These are phyloP conservation scores for Biscogniauxia mediterranea DNA, from an alignment of 2,329 filamentous ascomycete species.

Conservation along the genomic window DNA sequence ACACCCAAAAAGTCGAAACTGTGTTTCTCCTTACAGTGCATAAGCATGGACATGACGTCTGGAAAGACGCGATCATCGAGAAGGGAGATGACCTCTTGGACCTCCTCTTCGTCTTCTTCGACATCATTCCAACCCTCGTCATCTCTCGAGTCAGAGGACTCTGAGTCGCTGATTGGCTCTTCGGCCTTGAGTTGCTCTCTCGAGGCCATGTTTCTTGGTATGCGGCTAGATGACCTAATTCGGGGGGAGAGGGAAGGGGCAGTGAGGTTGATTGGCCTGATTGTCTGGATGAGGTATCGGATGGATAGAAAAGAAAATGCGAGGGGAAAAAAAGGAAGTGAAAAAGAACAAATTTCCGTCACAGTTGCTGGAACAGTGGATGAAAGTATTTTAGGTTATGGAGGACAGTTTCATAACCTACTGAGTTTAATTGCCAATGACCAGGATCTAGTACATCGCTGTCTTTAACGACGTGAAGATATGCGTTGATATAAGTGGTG, in stretches of 20 bases:
- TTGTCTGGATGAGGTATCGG: background rate
- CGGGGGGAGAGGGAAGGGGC: too few species aligned
- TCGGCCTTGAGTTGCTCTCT: slow-evolving; percentile 8
- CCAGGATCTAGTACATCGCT: background rate
- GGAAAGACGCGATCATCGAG: slow-evolving; percentile 66
- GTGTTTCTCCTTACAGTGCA: slow-evolving; percentile 64
- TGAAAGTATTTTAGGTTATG: background rate
- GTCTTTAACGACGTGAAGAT: background rate
- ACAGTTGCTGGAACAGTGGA: background rate
- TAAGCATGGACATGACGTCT: slow-evolving; percentile 63
- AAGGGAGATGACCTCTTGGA: slow-evolving; percentile 62
- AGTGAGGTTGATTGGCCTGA: background rate
- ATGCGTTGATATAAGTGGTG: slow-evolving; percentile 14
- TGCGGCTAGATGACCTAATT: background rate
- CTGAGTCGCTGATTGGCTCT: slow-evolving; percentile 33
- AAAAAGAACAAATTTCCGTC: background rate
- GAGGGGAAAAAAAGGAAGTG: background rate
- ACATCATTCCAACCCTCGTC: slow-evolving; percentile 53
- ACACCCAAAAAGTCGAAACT: slow-evolving; percentile 65
- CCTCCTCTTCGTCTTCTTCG: slow-evolving; percentile 57
- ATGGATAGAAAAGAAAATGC: background rate
- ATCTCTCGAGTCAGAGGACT: slow-evolving; percentile 37
- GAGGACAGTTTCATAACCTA: background rate
- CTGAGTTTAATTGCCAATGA: background rate
- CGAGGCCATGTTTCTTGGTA: slow-evolving; percentile 11